Conservation (phyloP, 331 rosid genomes). For the Acacia concinna region DNA sequence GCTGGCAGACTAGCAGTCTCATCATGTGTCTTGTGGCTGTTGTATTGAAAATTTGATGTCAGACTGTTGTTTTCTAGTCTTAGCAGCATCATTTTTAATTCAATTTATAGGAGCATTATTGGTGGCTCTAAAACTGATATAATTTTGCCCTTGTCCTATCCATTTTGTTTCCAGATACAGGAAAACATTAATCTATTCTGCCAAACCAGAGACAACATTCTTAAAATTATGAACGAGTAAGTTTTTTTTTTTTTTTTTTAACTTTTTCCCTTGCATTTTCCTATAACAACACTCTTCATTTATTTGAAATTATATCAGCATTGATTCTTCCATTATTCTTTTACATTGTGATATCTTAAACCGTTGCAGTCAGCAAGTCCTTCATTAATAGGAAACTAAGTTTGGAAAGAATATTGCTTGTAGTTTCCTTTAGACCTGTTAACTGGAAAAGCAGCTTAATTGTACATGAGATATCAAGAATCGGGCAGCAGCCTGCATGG, state of each 20-base stretch:
- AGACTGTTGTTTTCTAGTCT: conserved; percentile 13
- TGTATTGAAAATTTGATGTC: conserved; percentile 7
- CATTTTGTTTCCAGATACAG: conserved; percentile 64
- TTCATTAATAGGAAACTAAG: not conserved
- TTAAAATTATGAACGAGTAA: conserved; percentile 82
- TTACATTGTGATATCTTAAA: not conserved
- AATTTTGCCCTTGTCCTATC: not conserved
- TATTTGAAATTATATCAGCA: conserved; percentile 3
- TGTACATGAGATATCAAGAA: not conserved
- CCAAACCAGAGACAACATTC: conserved; percentile 82
- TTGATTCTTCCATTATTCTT: conserved; percentile 10
- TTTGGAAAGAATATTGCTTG: not conserved
- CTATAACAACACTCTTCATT: not conserved
- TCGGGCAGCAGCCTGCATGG: not conserved
- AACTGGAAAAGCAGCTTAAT: not conserved
- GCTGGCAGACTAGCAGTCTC: not conserved
- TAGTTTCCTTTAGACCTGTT: not conserved
- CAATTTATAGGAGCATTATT: conserved; percentile 28
- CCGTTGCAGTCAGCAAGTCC: not conserved
- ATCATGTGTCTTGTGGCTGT: conserved; percentile 1
- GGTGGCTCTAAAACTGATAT: conserved; percentile 25
- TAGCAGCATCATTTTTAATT: conserved; percentile 23
- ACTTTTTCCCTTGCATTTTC: conserved; percentile 22
- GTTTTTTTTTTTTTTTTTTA: conserved; percentile 37
- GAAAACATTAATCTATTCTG: conserved; percentile 82